phyloP scores from a whole-genome alignment of 441 rosid genomes.

The Populus trichocarpa region DNA sequence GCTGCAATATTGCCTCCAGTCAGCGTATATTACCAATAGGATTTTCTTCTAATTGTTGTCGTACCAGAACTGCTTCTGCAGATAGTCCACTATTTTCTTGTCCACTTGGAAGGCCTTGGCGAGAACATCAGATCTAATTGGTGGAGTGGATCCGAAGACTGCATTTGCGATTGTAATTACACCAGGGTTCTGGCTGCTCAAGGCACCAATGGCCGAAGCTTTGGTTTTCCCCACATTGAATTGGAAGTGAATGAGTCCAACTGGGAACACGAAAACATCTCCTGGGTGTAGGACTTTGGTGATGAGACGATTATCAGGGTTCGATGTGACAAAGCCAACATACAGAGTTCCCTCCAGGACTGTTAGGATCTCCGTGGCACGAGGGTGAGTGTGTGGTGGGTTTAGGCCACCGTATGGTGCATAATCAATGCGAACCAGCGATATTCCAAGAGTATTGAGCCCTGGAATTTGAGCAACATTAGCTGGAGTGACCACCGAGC shows the following conservation, averaged over 20 bases:
- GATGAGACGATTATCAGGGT: constrained; percentile 40
- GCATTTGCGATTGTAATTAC: constrained; percentile 33
- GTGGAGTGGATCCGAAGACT: constrained; percentile 37
- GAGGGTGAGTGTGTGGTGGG: constrained; percentile 54
- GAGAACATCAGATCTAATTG: constrained; percentile 26
- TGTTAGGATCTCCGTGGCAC: constrained; percentile 32
- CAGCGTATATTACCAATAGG: too few relatives aligned
- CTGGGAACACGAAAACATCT: constrained; percentile 52
- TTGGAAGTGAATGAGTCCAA: constrained; percentile 54
- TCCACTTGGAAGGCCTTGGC: constrained; percentile 19
- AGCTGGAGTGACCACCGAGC: constrained; percentile 32
- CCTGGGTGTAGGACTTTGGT: constrained; percentile 41
- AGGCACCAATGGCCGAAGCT: constrained; percentile 32
- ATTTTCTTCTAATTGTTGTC: too few relatives aligned
- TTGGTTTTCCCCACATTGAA: constrained; percentile 34
- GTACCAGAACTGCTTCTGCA: neutral
- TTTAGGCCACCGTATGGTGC: constrained; percentile 46
- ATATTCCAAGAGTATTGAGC: constrained; percentile 45
- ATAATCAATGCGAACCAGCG: constrained; percentile 44
- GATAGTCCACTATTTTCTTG: neutral
- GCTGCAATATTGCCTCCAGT: too few relatives aligned
- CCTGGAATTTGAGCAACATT: constrained; percentile 39
- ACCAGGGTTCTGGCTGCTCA: constrained; percentile 50
- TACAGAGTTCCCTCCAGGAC: constrained; percentile 37
- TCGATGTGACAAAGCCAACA: constrained; percentile 47